These are phyloP conservation scores for Castanospermum australe DNA, from an alignment of 306 rosid species.

Conservation along the genomic window DNA sequence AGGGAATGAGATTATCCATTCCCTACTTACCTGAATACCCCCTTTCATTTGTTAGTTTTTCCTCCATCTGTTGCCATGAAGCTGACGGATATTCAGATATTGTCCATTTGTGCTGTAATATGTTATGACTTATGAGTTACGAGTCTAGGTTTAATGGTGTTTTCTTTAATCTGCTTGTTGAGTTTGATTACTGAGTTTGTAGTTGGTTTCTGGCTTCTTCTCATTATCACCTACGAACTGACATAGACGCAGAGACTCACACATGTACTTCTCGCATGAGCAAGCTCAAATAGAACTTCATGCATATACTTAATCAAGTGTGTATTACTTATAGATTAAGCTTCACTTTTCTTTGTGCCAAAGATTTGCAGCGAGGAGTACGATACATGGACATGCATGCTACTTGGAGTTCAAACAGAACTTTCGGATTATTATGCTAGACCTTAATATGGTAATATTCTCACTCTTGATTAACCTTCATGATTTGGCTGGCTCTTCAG, in stretches of 20 bases:
- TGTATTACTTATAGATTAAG: slow-evolving; percentile 4
- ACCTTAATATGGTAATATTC: slow-evolving; percentile 79
- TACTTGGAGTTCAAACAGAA: slow-evolving; percentile 87
- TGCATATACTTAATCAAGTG: slow-evolving; percentile 4
- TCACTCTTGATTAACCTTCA: slow-evolving; percentile 19
- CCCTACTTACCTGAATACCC: not conserved
- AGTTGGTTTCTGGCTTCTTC: slow-evolving; percentile 1
- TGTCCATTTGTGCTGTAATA: not conserved
- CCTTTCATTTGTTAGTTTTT: not conserved
- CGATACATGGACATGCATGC: slow-evolving; percentile 69
- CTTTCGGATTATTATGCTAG: slow-evolving; percentile 74
- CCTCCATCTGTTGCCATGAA: not conserved
- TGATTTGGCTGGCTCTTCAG: not conserved
- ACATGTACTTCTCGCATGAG: not conserved
- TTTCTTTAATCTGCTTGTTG: slow-evolving; percentile 19
- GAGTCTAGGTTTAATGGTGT: not conserved
- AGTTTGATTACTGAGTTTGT: not conserved
- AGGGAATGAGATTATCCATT: not conserved
- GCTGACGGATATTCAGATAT: not conserved
- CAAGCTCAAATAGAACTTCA: slow-evolving; percentile 7
- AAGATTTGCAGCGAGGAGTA: slow-evolving; percentile 91
- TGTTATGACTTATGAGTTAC: not conserved
- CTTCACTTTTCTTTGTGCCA: slow-evolving; percentile 28
- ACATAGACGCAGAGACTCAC: not conserved
- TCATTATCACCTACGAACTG: not conserved